Evolutionary conservation across 2,329 filamentous ascomycete species (phyloP).

Genomic region (Daldinia eschscholtzii): DNA sequence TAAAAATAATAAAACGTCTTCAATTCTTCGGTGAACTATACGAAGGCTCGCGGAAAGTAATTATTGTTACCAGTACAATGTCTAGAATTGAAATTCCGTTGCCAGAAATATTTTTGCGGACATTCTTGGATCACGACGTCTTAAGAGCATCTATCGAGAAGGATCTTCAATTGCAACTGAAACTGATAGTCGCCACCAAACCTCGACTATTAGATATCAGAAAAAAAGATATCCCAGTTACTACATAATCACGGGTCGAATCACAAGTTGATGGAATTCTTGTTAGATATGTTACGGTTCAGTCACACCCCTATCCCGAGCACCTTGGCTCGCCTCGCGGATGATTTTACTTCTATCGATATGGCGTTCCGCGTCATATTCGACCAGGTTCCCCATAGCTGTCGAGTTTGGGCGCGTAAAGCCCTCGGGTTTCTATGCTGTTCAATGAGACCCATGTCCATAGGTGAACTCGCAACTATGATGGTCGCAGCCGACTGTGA

Average conservation of each 20-base stretch:
- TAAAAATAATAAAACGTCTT: slow-evolving; percentile 10
- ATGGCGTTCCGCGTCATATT: slow-evolving; percentile 15
- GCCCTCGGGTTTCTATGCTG: slow-evolving; percentile 20
- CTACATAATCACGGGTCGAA: slow-evolving; percentile 6
- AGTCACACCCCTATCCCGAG: slow-evolving; percentile 3
- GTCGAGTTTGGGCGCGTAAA: slow-evolving; percentile 11
- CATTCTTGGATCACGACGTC: slow-evolving; percentile 3
- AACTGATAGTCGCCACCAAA: background rate
- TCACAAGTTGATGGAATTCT: slow-evolving; percentile 18
- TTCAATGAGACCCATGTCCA: slow-evolving; percentile 21
- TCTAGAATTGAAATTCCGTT: background rate
- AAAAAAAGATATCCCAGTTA: slow-evolving; percentile 9
- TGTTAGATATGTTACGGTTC: background rate
- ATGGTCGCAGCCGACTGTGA: too few species aligned
- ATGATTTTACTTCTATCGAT: slow-evolving; percentile 17
- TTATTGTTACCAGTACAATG: slow-evolving; percentile 14
- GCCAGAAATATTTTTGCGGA: background rate
- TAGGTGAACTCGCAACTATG: slow-evolving; percentile 19
- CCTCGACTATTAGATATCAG: background rate
- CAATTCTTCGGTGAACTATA: slow-evolving; percentile 11
- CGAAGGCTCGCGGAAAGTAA: slow-evolving; percentile 21
- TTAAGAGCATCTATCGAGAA: slow-evolving; percentile 16
- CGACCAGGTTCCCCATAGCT: slow-evolving; percentile 18
- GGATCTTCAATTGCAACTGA: slow-evolving; percentile 18
- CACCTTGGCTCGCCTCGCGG: slow-evolving; percentile 6